Percentiles rank a stretch among this genome's conserved stretches.
phyloP scores from a whole-genome alignment of 164 flowering plant genomes.

The Vitis riparia region DNA sequence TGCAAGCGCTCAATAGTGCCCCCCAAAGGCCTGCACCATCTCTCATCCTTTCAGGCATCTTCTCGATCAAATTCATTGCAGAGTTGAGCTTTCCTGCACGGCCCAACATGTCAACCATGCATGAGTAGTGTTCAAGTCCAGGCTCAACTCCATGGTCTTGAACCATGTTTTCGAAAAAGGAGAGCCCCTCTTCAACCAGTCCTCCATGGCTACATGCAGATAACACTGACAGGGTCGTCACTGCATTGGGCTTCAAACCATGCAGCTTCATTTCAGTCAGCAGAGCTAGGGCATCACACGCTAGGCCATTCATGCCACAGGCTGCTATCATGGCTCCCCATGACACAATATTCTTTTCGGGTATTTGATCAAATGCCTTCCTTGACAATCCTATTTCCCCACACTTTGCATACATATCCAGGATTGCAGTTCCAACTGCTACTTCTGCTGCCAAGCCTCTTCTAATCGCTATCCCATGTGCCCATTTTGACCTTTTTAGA shows the following conservation, averaged over 20 bases:
- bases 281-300: slow-evolving; percentile 54
- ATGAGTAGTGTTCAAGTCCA: slow-evolving; percentile 66
- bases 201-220: slow-evolving; percentile 93
- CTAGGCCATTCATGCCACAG: slow-evolving; percentile 68
- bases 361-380: slow-evolving; percentile 59
- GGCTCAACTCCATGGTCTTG: slow-evolving; percentile 40
- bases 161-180: slow-evolving; percentile 47
- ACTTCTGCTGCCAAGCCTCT: slow-evolving; percentile 50
- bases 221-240: slow-evolving; percentile 61
- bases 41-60: slow-evolving; percentile 42
- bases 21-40: slow-evolving; percentile 65
- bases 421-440: slow-evolving; percentile 66
- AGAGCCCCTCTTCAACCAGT: slow-evolving; percentile 63
- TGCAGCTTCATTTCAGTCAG: slow-evolving; percentile 49
- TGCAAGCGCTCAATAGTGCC: slow-evolving; percentile 74
- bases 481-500: slow-evolving; percentile 52
- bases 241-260: slow-evolving; percentile 56
- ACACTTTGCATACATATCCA: slow-evolving; percentile 79
- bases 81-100: slow-evolving; percentile 61
- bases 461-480: slow-evolving; percentile 71
- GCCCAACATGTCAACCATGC: slow-evolving; percentile 78
- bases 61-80: slow-evolving; percentile 53
- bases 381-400: slow-evolving; percentile 62
- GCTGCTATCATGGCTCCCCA: slow-evolving; percentile 85
- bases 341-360: slow-evolving; percentile 49